Percentiles rank a stretch among this genome's conserved stretches.
phyloP scores from a whole-genome alignment of 2,329 filamentous ascomycete species.

The Sporothrix humicola region DNA sequence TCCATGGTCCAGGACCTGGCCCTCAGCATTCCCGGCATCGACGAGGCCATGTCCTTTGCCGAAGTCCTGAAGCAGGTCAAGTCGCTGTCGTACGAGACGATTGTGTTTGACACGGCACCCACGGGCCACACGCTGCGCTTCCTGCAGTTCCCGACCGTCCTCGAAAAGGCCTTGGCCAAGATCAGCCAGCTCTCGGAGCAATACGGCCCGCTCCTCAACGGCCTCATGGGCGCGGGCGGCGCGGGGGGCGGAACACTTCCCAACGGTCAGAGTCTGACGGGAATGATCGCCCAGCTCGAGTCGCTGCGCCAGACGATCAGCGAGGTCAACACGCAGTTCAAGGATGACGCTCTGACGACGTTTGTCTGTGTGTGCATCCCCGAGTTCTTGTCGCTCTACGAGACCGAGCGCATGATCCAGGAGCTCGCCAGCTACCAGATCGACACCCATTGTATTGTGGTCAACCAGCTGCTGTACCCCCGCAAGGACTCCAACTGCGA shows the following conservation, averaged over 20 bases:
- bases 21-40: constrained; percentile 96
- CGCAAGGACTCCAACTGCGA: constrained; percentile 84
- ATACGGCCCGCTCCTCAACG: constrained; percentile 94
- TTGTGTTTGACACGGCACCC: constrained; percentile 98
- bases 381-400: constrained; percentile 94
- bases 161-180: constrained; percentile 98
- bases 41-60: constrained; percentile 99
- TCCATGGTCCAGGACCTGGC: constrained; percentile 99
- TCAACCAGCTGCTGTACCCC: constrained; percentile 96
- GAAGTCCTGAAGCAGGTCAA: constrained; percentile 99
- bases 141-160: constrained; percentile 95
- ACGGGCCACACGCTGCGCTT: constrained; percentile 98
- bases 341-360: constrained; percentile 91
- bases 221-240: constrained; percentile 76
- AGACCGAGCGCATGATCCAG: constrained; percentile 99
- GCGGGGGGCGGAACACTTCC: constrained; percentile 63
- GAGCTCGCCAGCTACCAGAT: constrained; percentile 92
- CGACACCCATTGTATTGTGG: constrained; percentile 95
- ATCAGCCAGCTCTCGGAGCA: constrained; percentile 91
- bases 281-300: constrained; percentile 95
- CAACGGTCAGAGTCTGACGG: constrained; percentile 89
- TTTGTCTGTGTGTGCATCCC: constrained; percentile 99
- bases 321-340: constrained; percentile 98
- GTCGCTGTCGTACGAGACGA: constrained; percentile 96
- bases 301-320: constrained; percentile 87